These are phyloP conservation scores for Solanum bukasovii DNA, from an alignment of 257 asterid genomes.

Conservation along the genomic window DNA sequence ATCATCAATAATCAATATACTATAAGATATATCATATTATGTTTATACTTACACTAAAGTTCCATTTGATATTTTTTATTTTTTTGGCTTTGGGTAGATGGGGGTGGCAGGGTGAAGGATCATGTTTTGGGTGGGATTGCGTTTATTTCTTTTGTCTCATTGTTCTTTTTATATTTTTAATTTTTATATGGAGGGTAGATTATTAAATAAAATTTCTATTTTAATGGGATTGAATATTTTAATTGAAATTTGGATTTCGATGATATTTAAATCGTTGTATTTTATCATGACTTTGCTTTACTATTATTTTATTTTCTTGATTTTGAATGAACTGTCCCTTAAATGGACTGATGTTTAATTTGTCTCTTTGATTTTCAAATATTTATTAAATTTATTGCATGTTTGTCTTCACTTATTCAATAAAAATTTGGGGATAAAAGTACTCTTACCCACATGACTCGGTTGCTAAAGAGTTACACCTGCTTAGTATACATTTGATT, in stretches of 20 bases:
- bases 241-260: no score
- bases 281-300: no score
- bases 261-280: not conserved
- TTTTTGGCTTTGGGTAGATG: not conserved
- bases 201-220: not conserved
- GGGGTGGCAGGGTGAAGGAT: not conserved
- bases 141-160: not conserved
- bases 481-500: no score
- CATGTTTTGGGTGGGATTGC: not conserved
- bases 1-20: not conserved
- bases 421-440: no score
- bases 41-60: not conserved
- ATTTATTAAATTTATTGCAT: no score
- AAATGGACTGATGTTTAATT: no score
- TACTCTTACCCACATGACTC: no score
- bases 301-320: no score
- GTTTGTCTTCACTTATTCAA: no score
- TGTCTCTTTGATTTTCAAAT: no score
- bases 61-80: not conserved
- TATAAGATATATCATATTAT: not conserved
- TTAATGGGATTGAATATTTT: not conserved
- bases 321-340: no score
- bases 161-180: not conserved
- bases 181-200: not conserved
- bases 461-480: no score